Evolutionary conservation across 1,284 basidiomycete genomes (phyloP), one percentile per base, ranked within the genome.

Genomic region (Neotropicomus parvogracilis): DNA sequence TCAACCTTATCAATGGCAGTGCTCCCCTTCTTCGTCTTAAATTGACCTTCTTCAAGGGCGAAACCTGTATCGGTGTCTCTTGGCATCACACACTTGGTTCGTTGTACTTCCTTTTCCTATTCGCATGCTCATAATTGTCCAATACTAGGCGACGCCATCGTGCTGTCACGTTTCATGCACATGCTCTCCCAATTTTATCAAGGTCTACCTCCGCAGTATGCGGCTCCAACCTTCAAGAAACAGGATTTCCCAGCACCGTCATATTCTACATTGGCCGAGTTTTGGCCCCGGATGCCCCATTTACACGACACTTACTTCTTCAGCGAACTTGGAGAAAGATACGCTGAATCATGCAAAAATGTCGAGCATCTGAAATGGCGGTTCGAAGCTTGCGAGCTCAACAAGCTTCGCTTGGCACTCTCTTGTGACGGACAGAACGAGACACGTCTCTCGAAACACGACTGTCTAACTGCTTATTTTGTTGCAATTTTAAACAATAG

Each of bases 401-500:
- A 33, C 5, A 40, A 38, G 3, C 54, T 66, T 40, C 58, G 57
- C n/a, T 48, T 44, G 27, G 26, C 17, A 16, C 48, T 65, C 10
- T n/a, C 7, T 26, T 49, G 44, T 14, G 9, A 37, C 24, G 42
- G 5, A 24, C 34, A 37, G 26, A 33, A 35, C 21, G 40, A 29
- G 13, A 14, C 5, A 13, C 53, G 41, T 34, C 44, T 69, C 12
- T 55, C 56, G 4, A 49, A 49, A 7, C 68, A 70, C 8, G 69
- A 71, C 39, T 64, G 64, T 44, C 54, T 70, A 40, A 59, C 57
- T 0, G 69, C 70, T 14, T 67, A 63, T 44, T 19, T 70, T 7
- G 54, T 62, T 16, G 42, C 50, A 4, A 44, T 59, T 6, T 45
- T 69, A 3, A 65, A 63, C 28, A 37, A 54, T 3, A 49, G 54